Conservation (phyloP, 2,329 filamentous ascomycete genomes). For the Paecilomyces formosus region DNA sequence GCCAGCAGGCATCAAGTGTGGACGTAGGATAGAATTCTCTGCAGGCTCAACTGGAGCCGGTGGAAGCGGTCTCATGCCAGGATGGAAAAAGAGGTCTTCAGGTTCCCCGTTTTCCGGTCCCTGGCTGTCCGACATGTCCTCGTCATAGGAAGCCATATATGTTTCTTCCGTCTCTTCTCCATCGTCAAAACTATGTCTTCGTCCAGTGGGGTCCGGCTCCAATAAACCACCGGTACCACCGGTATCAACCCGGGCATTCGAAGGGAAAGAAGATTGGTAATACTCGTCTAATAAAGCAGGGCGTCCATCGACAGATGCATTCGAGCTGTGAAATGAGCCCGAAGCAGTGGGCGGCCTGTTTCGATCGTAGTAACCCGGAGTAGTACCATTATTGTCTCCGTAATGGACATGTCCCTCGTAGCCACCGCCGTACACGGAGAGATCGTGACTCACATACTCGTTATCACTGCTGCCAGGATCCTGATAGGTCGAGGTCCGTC, state of each 20-base stretch:
- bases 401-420: constrained; percentile 57
- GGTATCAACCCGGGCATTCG: constrained; percentile 70
- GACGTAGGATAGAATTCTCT: constrained; percentile 36
- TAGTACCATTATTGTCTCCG: constrained; percentile 40
- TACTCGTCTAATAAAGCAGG: constrained; percentile 25
- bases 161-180: constrained; percentile 72
- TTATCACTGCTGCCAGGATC: constrained; percentile 57
- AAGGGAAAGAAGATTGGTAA: constrained; percentile 39
- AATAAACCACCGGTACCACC: constrained; percentile 84
- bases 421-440: constrained; percentile 67
- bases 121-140: constrained; percentile 48
- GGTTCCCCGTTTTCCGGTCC: constrained; percentile 66
- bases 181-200: constrained; percentile 84
- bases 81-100: constrained; percentile 90
- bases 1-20: constrained; percentile 46
- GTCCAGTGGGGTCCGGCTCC: constrained; percentile 55
- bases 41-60: constrained; percentile 54
- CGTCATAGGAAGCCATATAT: constrained; percentile 46
- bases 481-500: constrained; percentile 18
- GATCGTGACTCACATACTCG: constrained; percentile 64
- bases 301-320: constrained; percentile 16
- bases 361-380: constrained; percentile 11
- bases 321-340: constrained; percentile 20
- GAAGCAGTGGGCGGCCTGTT: constrained; percentile 13
- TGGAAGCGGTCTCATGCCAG: constrained; percentile 62